Percentiles rank a stretch among this genome's conserved stretches.
Conservation (phyloP, 345 rosid species). For the Microthlaspi erraticum region DNA sequence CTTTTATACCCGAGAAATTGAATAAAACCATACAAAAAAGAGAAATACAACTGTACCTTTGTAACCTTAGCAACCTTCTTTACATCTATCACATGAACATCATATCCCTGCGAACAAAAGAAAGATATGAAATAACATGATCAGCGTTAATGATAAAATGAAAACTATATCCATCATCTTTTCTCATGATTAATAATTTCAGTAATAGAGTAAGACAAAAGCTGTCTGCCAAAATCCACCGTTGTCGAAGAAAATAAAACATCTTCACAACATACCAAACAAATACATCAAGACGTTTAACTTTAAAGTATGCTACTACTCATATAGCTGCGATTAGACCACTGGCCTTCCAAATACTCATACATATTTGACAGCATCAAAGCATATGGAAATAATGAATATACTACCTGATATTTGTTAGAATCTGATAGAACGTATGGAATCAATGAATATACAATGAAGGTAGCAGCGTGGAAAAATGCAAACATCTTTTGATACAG, state of each 20-base stretch:
- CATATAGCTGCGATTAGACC: not conserved
- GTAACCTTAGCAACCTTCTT: constrained; percentile 93
- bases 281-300: constrained; percentile 5
- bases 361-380: constrained; percentile 6
- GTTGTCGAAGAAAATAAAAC: constrained; percentile 6
- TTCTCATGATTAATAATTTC: not conserved
- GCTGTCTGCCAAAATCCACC: not conserved
- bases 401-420: not conserved
- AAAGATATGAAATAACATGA: not conserved
- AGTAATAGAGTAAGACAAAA: not conserved
- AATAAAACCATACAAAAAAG: constrained; percentile 13
- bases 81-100: constrained; percentile 78
- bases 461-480: not conserved
- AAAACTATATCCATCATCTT: not conserved
- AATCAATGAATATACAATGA: not conserved
- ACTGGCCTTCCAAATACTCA: constrained; percentile 1
- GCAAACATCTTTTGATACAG: not conserved
- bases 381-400: not conserved
- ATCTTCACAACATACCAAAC: not conserved
- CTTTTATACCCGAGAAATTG: constrained; percentile 27
- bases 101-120: constrained; percentile 80
- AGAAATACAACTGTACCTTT: constrained; percentile 60
- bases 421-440: not conserved
- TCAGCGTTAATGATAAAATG: not conserved
- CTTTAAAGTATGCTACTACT: not conserved